phyloP scores from a whole-genome alignment of 2,329 filamentous ascomycete genomes.

The Nothophaeocryptopus gaeumannii region DNA sequence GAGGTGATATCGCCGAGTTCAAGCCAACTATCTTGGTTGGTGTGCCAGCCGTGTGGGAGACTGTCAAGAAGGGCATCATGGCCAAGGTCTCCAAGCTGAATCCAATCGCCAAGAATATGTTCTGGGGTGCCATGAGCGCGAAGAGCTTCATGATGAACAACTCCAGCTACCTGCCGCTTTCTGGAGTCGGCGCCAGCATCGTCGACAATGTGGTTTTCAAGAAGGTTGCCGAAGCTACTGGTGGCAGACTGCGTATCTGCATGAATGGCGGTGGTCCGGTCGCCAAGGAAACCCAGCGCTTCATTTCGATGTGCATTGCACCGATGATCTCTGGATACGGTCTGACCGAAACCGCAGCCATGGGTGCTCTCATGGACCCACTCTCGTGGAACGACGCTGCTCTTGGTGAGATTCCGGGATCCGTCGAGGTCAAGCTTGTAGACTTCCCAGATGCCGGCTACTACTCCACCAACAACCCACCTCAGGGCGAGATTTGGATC shows the following conservation, averaged over 20 bases:
- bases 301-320: constrained; percentile 86
- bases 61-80: constrained; percentile 90
- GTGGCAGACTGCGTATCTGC: constrained; percentile 81
- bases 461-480: constrained; percentile 67
- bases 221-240: constrained; percentile 86
- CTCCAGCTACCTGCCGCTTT: constrained; percentile 49
- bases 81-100: constrained; percentile 71
- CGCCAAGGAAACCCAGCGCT: constrained; percentile 79
- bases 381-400: constrained; percentile 75
- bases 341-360: constrained; percentile 78
- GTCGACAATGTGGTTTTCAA: constrained; percentile 85
- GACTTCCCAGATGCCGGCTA: constrained; percentile 89
- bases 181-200: constrained; percentile 56
- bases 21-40: constrained; percentile 86
- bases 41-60: constrained; percentile 96
- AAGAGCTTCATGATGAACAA: constrained; percentile 58
- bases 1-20: constrained; percentile 90
- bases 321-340: constrained; percentile 96
- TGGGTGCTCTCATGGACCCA: constrained; percentile 78
- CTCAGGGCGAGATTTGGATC: constrained; percentile 91
- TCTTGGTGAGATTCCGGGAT: constrained; percentile 74
- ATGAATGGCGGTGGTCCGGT: constrained; percentile 94
- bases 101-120: constrained; percentile 70
- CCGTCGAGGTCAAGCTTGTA: constrained; percentile 85
- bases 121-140: constrained; percentile 65